Evolutionary conservation across 805 yeast genomes (phyloP).

Genomic region (Cyberlindnera misumaiensis): DNA sequence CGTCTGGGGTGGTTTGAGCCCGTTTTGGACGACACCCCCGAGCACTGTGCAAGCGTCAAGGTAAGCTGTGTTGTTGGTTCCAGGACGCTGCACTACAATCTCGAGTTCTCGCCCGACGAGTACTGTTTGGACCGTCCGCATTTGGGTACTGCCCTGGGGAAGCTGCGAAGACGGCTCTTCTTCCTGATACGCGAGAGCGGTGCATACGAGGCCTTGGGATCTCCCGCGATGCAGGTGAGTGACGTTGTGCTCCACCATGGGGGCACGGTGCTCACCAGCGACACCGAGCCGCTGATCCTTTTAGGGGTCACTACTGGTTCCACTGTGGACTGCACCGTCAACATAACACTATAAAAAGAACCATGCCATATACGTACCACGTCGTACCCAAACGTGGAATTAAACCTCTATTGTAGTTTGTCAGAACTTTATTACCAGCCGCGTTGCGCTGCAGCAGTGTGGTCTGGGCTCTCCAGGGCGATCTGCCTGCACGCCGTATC

Average conservation of each 20-base stretch:
- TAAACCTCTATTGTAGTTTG: too few relatives aligned
- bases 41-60: constrained; percentile 71
- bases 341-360: too few relatives aligned
- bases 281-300: too few relatives aligned
- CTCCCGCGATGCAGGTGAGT: constrained; percentile 19
- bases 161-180: constrained; percentile 51
- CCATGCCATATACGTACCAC: too few relatives aligned
- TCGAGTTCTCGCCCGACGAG: constrained; percentile 80
- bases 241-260: constrained; percentile 31
- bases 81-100: constrained; percentile 39
- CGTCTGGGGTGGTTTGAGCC: constrained; percentile 15
- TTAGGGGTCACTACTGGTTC: too few relatives aligned
- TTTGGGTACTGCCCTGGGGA: constrained; percentile 60
- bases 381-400: too few relatives aligned
- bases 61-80: constrained; percentile 16
- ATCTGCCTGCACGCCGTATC: too few relatives aligned
- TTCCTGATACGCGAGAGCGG: constrained; percentile 34
- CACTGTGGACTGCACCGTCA: too few relatives aligned
- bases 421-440: too few relatives aligned
- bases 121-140: constrained; percentile 53
- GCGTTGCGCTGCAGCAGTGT: too few relatives aligned
- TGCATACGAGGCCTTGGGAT: constrained; percentile 22
- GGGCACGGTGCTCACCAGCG: constrained; percentile 20
- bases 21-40: constrained; percentile 50
- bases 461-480: too few relatives aligned